phyloP scores from a whole-genome alignment of 805 yeast species.

The Naumovozyma castellii region DNA sequence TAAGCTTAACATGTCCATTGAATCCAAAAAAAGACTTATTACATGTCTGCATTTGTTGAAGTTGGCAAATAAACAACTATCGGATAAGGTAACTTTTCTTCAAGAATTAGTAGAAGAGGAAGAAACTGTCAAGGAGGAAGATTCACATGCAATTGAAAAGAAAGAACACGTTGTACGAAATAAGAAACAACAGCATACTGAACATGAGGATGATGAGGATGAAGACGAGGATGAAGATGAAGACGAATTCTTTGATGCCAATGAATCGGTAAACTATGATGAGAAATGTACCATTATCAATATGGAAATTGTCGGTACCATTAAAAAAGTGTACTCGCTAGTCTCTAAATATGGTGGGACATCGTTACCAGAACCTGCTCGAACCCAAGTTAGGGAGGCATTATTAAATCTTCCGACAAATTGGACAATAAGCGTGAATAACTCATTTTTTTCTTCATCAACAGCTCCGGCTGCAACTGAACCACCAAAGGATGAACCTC shows the following conservation, averaged over 20 bases:
- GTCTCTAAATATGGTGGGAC: slow-evolving; percentile 78
- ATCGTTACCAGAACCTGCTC: slow-evolving; percentile 67
- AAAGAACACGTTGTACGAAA: slow-evolving; percentile 6
- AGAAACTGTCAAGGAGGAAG: slow-evolving; percentile 12
- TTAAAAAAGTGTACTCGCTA: slow-evolving; percentile 76
- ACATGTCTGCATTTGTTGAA: slow-evolving; percentile 73
- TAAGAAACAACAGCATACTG: not conserved
- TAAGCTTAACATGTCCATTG: slow-evolving; percentile 42
- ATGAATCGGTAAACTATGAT: slow-evolving; percentile 18
- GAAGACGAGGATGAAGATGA: slow-evolving; percentile 20
- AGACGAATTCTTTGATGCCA: slow-evolving; percentile 30
- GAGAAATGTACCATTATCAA: slow-evolving; percentile 41
- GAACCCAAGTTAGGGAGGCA: slow-evolving; percentile 71
- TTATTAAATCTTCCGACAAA: slow-evolving; percentile 65
- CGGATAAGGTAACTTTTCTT: slow-evolving; percentile 53
- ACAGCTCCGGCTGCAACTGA: slow-evolving; percentile 3
- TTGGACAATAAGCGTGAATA: slow-evolving; percentile 44
- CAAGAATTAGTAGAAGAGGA: slow-evolving; percentile 50
- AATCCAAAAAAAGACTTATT: slow-evolving; percentile 64
- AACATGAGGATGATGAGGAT: slow-evolving; percentile 3
- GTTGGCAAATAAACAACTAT: slow-evolving; percentile 70
- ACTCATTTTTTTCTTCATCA: slow-evolving; percentile 3
- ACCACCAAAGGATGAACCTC: slow-evolving; percentile 1
- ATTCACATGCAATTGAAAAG: slow-evolving; percentile 5
- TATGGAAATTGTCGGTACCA: slow-evolving; percentile 78